These are phyloP conservation scores for Xylaria flabelliformis DNA, from an alignment of 495 filamentous ascomycete species.

Conservation along the genomic window DNA sequence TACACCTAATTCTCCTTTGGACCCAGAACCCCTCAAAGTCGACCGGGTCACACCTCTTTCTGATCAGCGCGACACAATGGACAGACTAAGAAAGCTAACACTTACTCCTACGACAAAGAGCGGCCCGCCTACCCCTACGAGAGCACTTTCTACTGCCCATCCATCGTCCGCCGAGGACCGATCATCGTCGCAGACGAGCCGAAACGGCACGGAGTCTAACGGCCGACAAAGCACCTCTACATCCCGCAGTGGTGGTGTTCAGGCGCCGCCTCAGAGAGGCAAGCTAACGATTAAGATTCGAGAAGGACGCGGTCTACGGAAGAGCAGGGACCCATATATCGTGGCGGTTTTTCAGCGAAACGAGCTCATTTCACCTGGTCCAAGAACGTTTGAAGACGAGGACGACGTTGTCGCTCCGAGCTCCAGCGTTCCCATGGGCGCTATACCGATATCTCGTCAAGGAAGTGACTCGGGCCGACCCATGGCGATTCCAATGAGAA, in stretches of 20 bases:
- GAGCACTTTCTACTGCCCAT: slow-evolving; percentile 71
- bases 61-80: slow-evolving; percentile 63
- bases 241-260: slow-evolving; percentile 49
- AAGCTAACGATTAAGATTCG: slow-evolving; percentile 88
- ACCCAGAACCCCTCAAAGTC: slow-evolving; percentile 52
- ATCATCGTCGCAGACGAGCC: slow-evolving; percentile 48
- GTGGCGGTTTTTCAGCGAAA: slow-evolving; percentile 97
- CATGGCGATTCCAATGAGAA: slow-evolving; percentile 96
- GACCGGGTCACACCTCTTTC: slow-evolving; percentile 59
- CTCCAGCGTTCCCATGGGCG: slow-evolving; percentile 51
- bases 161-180: slow-evolving; percentile 46
- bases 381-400: slow-evolving; percentile 62
- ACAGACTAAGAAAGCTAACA: slow-evolving; percentile 89
- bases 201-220: slow-evolving; percentile 48
- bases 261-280: slow-evolving; percentile 80
- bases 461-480: slow-evolving; percentile 78
- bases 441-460: slow-evolving; percentile 67
- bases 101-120: slow-evolving; percentile 80
- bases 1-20: slow-evolving; percentile 61
- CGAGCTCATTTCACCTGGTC: slow-evolving; percentile 90
- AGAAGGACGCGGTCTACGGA: slow-evolving; percentile 80
- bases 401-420: slow-evolving; percentile 50
- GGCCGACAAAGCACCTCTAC: slow-evolving; percentile 51
- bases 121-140: slow-evolving; percentile 84
- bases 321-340: slow-evolving; percentile 88